Base-by-base conservation (phyloP, 176 grass and related monocot genomes). In the Thinopyrum elongatum region DNA sequence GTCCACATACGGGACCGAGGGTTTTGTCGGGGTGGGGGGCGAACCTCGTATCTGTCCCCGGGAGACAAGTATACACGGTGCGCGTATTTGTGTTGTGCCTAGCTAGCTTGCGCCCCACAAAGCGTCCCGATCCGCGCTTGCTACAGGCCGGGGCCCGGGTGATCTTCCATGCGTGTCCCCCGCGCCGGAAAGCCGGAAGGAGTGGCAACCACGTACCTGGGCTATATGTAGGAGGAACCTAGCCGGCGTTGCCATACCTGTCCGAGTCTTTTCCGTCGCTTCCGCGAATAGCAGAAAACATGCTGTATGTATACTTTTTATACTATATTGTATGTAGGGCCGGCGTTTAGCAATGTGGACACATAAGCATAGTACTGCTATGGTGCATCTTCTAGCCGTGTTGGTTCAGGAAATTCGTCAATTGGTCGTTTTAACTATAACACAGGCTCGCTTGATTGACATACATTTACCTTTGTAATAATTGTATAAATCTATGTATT, bases 1-100 rank as follows among this genome's bases (percentile, higher is more conserved):
- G 9, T 39, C 11, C 21, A 11, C 38, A 39, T 39, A 26, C 29
- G 49, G 73, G 25, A n/a, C 71, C 14, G 61, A 59, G 82, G 70
- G 22, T 8, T 16, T 36, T 62, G 83, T 77, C 83, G 83, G 88
- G 27, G 22, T 10, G 35, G 47, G 51, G 53, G 2, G 83, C 46
- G 71, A 83, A 79, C 84, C 80, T 79, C 79, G 74, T 87, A 86
- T 83, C 21, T 79, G 79, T 86, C 73, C 64, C 65, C 71, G 17
- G 84, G 36, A 8, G 64, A 68, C 79, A 78, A 6, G 51, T 38
- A 82, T 74, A 22, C 16, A 31, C 16, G 55, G 2, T 7, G 28
- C 7, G 28, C 41, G 38, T 61, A 36, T 63, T 61, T 13, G 33
- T 86, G 65, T 38, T 58, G 19, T 8, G 53, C 16, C 44, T n/a